Percentiles rank a stretch among this genome's conserved stretches.
These are phyloP conservation scores for Prunella vulgaris DNA, from an alignment of 257 asterid species.

Conservation along the genomic window DNA sequence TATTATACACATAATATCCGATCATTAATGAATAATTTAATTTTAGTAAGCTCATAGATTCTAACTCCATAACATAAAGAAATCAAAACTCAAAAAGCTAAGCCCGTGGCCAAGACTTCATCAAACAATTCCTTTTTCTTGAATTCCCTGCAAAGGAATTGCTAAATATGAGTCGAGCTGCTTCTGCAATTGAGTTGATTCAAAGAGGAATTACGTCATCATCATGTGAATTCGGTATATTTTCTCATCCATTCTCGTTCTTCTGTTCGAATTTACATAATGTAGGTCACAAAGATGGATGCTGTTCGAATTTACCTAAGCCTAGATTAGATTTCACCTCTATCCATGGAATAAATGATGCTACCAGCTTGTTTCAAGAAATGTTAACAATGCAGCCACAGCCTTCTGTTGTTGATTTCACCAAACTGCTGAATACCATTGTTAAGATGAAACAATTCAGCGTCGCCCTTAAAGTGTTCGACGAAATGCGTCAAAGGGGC, in stretches of 20 bases:
- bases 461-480: conserved; percentile 7
- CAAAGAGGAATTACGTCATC: not conserved
- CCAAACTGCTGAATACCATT: not conserved
- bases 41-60: too few relatives aligned
- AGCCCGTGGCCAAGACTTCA: not conserved
- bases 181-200: not conserved
- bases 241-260: not conserved
- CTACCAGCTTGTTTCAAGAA: not conserved
- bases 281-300: not conserved
- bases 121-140: not conserved
- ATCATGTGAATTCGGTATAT: not conserved
- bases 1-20: too few relatives aligned
- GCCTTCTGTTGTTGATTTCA: conserved; percentile 5
- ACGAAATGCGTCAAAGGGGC: conserved; percentile 9
- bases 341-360: not conserved
- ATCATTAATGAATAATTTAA: too few relatives aligned
- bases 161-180: not conserved
- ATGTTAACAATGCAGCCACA: not conserved
- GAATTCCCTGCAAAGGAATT: not conserved
- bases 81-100: too few relatives aligned
- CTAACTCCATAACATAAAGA: too few relatives aligned
- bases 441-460: conserved; percentile 2
- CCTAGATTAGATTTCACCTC: conserved; percentile 13
- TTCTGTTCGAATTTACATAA: conserved; percentile 2
- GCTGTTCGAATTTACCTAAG: not conserved